These are phyloP conservation scores for Eragrostis tef DNA, from an alignment of 202 grass and related monocot genomes.

Conservation along the genomic window DNA sequence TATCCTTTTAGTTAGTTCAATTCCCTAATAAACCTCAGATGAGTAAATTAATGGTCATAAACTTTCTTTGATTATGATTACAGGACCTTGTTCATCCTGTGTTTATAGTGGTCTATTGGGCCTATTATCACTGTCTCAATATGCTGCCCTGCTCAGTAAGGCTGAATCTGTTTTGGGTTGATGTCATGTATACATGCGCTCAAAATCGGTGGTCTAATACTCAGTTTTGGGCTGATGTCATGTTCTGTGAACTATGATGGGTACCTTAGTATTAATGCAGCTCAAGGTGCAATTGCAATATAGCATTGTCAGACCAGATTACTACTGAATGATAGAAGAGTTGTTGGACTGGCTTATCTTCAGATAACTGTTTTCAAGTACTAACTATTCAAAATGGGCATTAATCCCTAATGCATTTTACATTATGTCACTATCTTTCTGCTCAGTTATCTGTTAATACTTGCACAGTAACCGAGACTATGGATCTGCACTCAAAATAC, in stretches of 20 bases:
- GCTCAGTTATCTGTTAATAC: neutral
- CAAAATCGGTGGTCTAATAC: neutral
- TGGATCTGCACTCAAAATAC: neutral
- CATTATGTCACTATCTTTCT: neutral
- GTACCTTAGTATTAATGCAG: neutral
- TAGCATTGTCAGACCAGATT: neutral
- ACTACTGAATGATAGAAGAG: constrained; percentile 3
- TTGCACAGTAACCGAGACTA: neutral
- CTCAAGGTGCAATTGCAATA: neutral
- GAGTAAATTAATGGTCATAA: neutral
- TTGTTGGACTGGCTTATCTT: neutral
- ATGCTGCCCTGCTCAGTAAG: neutral
- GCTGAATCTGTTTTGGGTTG: neutral
- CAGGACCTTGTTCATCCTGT: neutral
- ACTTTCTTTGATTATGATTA: constrained; percentile 22
- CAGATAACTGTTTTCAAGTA: neutral
- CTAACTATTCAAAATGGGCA: neutral
- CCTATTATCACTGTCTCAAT: neutral
- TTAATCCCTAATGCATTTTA: neutral
- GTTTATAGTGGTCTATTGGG: constrained; percentile 1
- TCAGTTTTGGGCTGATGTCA: constrained; percentile 7
- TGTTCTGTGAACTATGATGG: constrained; percentile 7
- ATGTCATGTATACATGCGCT: neutral
- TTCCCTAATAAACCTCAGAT: neutral
- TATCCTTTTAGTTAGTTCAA: neutral